Evolutionary conservation across 257 asterid genomes (phyloP).

Genomic region (Pogostemon cablin): DNA sequence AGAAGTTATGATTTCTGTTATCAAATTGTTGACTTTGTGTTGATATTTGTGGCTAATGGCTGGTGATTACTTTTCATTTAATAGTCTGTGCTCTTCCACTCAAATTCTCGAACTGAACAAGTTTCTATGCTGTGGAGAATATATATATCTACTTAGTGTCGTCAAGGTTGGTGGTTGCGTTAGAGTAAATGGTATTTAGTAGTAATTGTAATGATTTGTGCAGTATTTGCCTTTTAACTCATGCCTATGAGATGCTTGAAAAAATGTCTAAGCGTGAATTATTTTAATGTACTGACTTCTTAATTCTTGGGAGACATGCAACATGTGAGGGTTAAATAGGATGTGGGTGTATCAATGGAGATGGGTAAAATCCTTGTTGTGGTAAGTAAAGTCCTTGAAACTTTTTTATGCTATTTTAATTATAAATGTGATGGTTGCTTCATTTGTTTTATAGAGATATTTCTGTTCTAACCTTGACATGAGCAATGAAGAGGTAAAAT

Average conservation of each 20-base stretch:
- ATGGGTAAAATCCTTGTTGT: slow-evolving; percentile 93
- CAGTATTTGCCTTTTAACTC: too few relatives aligned
- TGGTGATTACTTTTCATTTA: not conserved
- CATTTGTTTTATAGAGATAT: slow-evolving; percentile 55
- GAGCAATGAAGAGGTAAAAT: slow-evolving; percentile 86
- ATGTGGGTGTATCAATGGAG: slow-evolving; percentile 91
- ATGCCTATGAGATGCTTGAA: too few relatives aligned
- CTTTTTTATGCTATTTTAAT: not conserved
- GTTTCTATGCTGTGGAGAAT: not conserved
- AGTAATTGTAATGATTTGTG: too few relatives aligned
- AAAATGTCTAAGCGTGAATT: too few relatives aligned
- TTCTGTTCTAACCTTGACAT: slow-evolving; percentile 92
- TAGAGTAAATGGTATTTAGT: too few relatives aligned
- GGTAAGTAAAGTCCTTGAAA: slow-evolving; percentile 47
- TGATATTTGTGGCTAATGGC: not conserved
- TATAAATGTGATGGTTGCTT: slow-evolving; percentile 24
- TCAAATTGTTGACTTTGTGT: too few relatives aligned
- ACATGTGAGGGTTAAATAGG: slow-evolving; percentile 71
- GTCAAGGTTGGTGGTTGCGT: not conserved
- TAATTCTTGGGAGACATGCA: slow-evolving; percentile 34
- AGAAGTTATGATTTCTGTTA: too few relatives aligned
- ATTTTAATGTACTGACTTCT: too few relatives aligned
- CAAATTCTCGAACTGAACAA: not conserved
- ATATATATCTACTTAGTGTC: not conserved
- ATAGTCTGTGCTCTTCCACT: too few relatives aligned